These are phyloP conservation scores for Neotropicomus parvogracilis DNA, from an alignment of 1,284 basidiomycete species.

Conservation along the genomic window DNA sequence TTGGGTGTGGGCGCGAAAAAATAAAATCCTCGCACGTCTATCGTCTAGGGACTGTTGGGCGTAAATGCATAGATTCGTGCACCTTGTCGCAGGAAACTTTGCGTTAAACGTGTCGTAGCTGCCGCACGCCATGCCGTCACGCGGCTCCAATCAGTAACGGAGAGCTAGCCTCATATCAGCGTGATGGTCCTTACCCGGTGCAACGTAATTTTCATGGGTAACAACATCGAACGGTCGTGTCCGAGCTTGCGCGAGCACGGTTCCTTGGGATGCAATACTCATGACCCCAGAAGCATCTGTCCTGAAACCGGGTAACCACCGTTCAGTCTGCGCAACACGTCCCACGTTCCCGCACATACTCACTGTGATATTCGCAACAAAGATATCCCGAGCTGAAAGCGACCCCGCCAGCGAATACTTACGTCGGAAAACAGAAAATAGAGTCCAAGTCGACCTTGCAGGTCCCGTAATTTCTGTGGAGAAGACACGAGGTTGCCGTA, in stretches of 20 bases:
- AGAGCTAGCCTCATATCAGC: constrained; percentile 17
- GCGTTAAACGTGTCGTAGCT: constrained; percentile 45
- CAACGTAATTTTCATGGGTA: constrained; percentile 67
- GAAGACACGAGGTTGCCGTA: constrained; percentile 85
- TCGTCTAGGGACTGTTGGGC: constrained; percentile 32
- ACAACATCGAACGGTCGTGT: constrained; percentile 79
- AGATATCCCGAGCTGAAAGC: constrained; percentile 71
- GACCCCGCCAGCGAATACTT: constrained; percentile 73
- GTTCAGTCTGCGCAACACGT: constrained; percentile 19
- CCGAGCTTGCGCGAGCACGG: constrained; percentile 60
- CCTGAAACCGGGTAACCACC: constrained; percentile 35
- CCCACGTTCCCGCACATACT: constrained; percentile 35
- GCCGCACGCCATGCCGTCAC: constrained; percentile 18
- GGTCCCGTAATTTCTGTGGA: constrained; percentile 71
- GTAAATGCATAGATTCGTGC: constrained; percentile 65
- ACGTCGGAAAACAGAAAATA: constrained; percentile 91
- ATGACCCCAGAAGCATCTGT: constrained; percentile 50
- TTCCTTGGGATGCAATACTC: constrained; percentile 49
- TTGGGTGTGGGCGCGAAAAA: constrained; percentile 1
- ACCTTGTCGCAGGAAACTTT: constrained; percentile 74
- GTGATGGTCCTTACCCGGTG: constrained; percentile 60
- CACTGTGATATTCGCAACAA: constrained; percentile 76
- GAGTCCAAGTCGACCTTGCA: constrained; percentile 70
- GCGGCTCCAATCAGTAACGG: constrained; percentile 20
- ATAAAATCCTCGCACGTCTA: constrained; percentile 22